Evolutionary conservation across 768 basidiomycete genomes (phyloP).

Genomic region (Leccinum truebloodii): DNA sequence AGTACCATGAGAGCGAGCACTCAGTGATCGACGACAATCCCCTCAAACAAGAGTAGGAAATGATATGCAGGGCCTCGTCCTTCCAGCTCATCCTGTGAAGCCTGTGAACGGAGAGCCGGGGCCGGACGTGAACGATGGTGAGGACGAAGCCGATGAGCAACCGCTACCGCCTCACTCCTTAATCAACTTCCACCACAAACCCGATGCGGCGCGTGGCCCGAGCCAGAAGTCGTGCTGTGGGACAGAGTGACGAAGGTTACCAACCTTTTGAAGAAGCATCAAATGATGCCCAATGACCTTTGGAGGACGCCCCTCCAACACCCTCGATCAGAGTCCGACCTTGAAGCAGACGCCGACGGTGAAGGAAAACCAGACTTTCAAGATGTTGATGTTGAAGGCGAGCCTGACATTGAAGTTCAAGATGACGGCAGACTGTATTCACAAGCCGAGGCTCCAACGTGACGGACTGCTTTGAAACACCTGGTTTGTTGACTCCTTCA

Average conservation of each 20-base stretch:
- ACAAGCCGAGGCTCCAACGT: too few relatives aligned
- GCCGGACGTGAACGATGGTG: conserved; percentile 29
- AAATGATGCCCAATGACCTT: conserved; percentile 56
- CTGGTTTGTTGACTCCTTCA: too few relatives aligned
- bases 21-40: conserved; percentile 30
- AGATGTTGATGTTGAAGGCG: conserved; percentile 35
- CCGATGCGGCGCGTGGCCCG: conserved; percentile 17
- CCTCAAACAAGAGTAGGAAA: conserved; percentile 1
- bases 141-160: conserved; percentile 32
- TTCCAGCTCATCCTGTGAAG: conserved; percentile 15
- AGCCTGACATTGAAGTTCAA: conserved; percentile 41
- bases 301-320: conserved; percentile 53
- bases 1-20: conserved; percentile 36
- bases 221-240: conserved; percentile 24
- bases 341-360: conserved; percentile 36
- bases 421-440: conserved; percentile 38
- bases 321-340: conserved; percentile 30
- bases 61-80: conserved; percentile 25
- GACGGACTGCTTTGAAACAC: too few relatives aligned
- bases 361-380: conserved; percentile 39
- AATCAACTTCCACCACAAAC: conserved; percentile 13
- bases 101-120: conserved; percentile 22
- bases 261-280: conserved; percentile 49
- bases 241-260: conserved; percentile 54
- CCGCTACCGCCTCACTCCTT: conserved; percentile 23